phyloP scores from a whole-genome alignment of 805 yeast species.

The Sporopachydermia quercuum region DNA sequence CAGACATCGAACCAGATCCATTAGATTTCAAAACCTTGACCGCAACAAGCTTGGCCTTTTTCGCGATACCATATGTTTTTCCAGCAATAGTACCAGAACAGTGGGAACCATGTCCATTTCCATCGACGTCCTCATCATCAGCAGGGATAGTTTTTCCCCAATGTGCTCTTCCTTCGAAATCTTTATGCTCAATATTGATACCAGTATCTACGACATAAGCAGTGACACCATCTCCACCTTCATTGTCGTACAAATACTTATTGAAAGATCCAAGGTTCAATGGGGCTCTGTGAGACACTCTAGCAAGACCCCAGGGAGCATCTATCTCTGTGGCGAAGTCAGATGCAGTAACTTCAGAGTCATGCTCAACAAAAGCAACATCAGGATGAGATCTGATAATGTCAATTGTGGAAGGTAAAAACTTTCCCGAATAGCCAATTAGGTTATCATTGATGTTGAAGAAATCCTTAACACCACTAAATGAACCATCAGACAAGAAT shows the following conservation, averaged over 20 bases:
- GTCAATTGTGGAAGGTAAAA: conserved; percentile 27
- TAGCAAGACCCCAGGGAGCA: conserved; percentile 90
- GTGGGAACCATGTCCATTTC: conserved; percentile 92
- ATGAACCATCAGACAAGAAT: background rate
- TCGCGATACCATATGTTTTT: conserved; percentile 68
- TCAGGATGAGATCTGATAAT: conserved; percentile 34
- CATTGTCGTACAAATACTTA: conserved; percentile 56
- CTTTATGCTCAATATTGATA: conserved; percentile 56
- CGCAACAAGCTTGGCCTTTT: conserved; percentile 64
- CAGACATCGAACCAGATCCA: conserved; percentile 76
- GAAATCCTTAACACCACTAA: conserved; percentile 18
- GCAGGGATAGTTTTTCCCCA: conserved; percentile 78
- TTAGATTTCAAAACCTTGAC: conserved; percentile 71
- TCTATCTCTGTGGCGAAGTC: conserved; percentile 60
- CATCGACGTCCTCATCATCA: conserved; percentile 60
- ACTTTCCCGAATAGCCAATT: conserved; percentile 31
- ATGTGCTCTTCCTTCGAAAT: conserved; percentile 69
- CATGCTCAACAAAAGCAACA: conserved; percentile 51
- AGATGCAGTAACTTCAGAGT: conserved; percentile 51
- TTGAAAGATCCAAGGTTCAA: conserved; percentile 55
- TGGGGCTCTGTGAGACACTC: conserved; percentile 66
- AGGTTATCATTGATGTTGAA: conserved; percentile 22
- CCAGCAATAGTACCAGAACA: conserved; percentile 95
- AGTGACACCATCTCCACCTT: conserved; percentile 74
- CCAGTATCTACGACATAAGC: conserved; percentile 89